These are phyloP conservation scores for Balamuthia mandrillaris DNA, from an alignment of 208 protist species.

Conservation along the genomic window DNA sequence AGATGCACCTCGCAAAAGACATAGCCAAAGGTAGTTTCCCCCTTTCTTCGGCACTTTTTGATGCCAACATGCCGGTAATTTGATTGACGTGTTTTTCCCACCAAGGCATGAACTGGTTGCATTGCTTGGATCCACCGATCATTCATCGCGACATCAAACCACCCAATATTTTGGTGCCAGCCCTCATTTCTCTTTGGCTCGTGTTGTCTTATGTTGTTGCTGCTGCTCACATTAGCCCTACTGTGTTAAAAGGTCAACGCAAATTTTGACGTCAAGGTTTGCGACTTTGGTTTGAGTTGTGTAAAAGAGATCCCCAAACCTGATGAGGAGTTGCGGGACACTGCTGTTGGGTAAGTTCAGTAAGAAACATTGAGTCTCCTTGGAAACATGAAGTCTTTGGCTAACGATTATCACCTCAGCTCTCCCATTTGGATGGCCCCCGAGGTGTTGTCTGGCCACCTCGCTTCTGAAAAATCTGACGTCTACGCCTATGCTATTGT, in stretches of 20 bases:
- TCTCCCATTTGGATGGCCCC: slow-evolving; percentile 29
- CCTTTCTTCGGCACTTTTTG: background rate
- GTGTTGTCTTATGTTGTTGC: background rate
- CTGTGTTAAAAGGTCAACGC: background rate
- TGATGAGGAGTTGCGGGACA: background rate
- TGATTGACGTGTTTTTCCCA: background rate
- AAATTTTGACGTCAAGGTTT: slow-evolving; percentile 27
- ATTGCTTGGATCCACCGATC: slow-evolving; percentile 3
- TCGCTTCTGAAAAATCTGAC: slow-evolving; percentile 21
- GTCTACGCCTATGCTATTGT: slow-evolving; percentile 24
- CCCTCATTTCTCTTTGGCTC: background rate
- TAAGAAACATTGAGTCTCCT: too few relatives aligned
- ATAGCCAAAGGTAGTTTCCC: background rate
- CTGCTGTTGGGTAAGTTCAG: too few relatives aligned
- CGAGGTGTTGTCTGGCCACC: background rate
- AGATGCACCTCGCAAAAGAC: slow-evolving; percentile 2
- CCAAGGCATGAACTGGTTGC: slow-evolving; percentile 4
- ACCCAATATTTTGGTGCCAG: background rate
- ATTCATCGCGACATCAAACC: slow-evolving; percentile 15
- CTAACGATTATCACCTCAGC: too few relatives aligned
- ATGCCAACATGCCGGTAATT: background rate
- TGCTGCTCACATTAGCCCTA: background rate
- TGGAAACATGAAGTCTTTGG: too few relatives aligned
- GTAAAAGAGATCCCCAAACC: slow-evolving; percentile 22
- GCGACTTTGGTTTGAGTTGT: slow-evolving; percentile 8